These are phyloP conservation scores for Austroboletus eburneus DNA, from an alignment of 768 basidiomycete species.

Conservation along the genomic window DNA sequence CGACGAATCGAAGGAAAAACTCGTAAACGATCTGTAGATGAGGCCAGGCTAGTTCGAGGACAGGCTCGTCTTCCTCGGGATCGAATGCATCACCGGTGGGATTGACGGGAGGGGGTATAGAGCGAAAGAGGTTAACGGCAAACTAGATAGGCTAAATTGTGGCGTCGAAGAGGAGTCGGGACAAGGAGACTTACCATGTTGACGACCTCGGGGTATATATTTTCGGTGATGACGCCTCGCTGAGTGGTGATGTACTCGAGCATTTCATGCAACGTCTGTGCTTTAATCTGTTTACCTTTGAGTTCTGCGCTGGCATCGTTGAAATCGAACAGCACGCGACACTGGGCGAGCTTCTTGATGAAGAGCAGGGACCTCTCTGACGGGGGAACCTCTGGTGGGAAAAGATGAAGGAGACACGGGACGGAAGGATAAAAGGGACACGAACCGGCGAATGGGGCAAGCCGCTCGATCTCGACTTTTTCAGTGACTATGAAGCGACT, in stretches of 20 bases:
- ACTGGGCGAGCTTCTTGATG: conserved; percentile 92
- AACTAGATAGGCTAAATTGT: conserved; percentile 53
- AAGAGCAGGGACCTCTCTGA: conserved; percentile 89
- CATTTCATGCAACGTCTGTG: conserved; percentile 96
- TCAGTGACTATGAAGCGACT: conserved; percentile 95
- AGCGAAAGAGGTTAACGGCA: conserved; percentile 96
- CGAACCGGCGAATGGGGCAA: conserved; percentile 84
- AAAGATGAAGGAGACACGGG: neutral
- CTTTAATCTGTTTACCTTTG: conserved; percentile 98
- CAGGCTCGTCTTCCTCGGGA: conserved; percentile 98
- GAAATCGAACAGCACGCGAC: conserved; percentile 96
- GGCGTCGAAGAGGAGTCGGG: neutral
- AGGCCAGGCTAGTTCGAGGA: conserved; percentile 98
- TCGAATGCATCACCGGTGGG: conserved; percentile 98
- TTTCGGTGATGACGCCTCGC: conserved; percentile 93
- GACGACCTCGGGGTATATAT: conserved; percentile 97
- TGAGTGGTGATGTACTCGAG: conserved; percentile 98
- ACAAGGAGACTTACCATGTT: conserved; percentile 72
- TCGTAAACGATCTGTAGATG: conserved; percentile 99
- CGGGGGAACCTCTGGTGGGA: conserved; percentile 70
- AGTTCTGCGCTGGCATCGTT: conserved; percentile 96
- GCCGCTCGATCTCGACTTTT: conserved; percentile 91
- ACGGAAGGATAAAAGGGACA: conserved; percentile 8
- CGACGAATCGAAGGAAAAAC: conserved; percentile 98
- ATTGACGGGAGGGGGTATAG: conserved; percentile 99